These are phyloP conservation scores for Sideroxylon spinosum DNA, from an alignment of 179 eudicot species.

Conservation along the genomic window DNA sequence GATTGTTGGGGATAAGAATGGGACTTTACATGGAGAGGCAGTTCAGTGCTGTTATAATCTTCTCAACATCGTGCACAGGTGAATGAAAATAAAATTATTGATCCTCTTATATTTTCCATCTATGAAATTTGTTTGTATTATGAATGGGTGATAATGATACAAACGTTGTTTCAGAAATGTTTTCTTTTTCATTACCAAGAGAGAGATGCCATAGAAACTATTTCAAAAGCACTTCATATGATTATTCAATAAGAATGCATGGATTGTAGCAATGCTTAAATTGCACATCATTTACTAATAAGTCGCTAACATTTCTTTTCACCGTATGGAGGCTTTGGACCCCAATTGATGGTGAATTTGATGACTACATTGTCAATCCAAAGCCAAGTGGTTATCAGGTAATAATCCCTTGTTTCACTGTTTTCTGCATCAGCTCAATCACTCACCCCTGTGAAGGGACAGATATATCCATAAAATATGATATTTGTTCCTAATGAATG, in stretches of 20 bases:
- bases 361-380: constrained; percentile 85
- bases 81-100: constrained; percentile 8
- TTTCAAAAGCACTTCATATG: neutral
- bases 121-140: neutral
- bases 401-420: constrained; percentile 11
- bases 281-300: neutral
- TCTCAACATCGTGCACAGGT: constrained; percentile 82
- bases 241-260: neutral
- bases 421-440: constrained; percentile 5
- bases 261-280: neutral
- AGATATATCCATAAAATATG: neutral
- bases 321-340: constrained; percentile 71
- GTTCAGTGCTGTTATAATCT: constrained; percentile 83
- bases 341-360: constrained; percentile 85
- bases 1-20: constrained; percentile 85
- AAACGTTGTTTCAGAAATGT: neutral
- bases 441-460: neutral
- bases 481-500: neutral
- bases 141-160: neutral
- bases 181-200: neutral
- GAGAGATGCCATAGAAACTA: neutral
- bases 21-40: constrained; percentile 87
- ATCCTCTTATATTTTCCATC: neutral
- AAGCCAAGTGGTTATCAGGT: constrained; percentile 99
- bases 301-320: neutral